Base-by-base conservation (phyloP, 768 basidiomycete species). In the Rhodotorula toruloides region DNA sequence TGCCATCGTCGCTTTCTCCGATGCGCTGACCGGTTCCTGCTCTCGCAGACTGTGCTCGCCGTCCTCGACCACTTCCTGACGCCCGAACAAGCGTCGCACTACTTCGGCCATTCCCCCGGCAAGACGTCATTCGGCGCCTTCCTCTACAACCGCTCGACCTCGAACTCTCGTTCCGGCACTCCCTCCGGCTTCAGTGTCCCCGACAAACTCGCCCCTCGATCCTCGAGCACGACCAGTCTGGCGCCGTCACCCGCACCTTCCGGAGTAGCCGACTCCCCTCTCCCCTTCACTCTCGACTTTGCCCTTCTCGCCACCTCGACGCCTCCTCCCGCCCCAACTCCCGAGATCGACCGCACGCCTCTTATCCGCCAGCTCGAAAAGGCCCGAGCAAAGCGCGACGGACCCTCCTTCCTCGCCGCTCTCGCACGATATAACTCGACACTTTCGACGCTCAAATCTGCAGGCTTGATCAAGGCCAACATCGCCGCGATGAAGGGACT, bases 401-500 rank as follows among this genome's bases (percentile, higher is more conserved):
- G 74, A 5, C 69, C 70, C 7, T 49, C 60, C 12, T 75, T 75
- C 53, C 37, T 73, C 34, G 9, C 44, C 17, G 55, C 48, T 25
- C 13, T 74, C 25, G 50, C 53, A 19, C 53, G 58, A 14, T 75
- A 62, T 63, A 75, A 75, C 59, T 0, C 12, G 0, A 59, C 47
- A 17, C 54, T 75, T 44, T n/a, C 29, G 4, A 19, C 4, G 10
- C 61, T 75, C n/a, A 74, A 72, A 46, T 39, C 19, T 4, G n/a
- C 22, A 8, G 73, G 73, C 8, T 36, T 42, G 7, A 32, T 74
- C 8, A 14, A 25, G 56, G 56, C 29, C 27, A 75, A 74, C 37
- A 67, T 74, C 22, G 32, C 36, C 42, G 39, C 19, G 39, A 72
- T 76, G 75, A 49, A 61, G 2, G 85, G 84, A 6, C 75, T 92